A percentile compares a stretch with the other conserved stretches of the same genome.
Evolutionary conservation across 495 filamentous ascomycete genomes (phyloP).

Genomic region (Penicillium malachiteum): DNA sequence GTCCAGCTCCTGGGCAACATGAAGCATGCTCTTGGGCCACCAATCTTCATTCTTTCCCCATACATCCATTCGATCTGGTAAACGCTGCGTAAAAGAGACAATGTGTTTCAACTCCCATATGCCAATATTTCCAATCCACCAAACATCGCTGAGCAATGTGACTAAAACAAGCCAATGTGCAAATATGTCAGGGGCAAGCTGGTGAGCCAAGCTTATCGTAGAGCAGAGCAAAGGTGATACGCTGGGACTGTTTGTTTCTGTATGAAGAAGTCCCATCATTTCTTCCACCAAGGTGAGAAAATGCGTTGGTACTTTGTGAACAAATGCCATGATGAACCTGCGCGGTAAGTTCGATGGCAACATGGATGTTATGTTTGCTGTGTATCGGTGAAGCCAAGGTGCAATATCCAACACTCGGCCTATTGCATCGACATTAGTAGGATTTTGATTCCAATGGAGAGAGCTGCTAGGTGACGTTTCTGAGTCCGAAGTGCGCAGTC

Average conservation of each 20-base stretch:
- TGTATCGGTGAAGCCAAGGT: background rate
- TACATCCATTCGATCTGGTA: constrained; percentile 1
- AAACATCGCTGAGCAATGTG: constrained; percentile 41
- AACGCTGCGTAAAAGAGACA: constrained; percentile 20
- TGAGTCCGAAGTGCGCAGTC: too few relatives aligned
- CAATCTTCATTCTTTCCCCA: constrained; percentile 18
- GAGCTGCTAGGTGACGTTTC: background rate
- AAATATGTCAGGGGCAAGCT: constrained; percentile 44
- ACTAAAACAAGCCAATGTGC: constrained; percentile 46
- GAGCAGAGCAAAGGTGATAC: constrained; percentile 4
- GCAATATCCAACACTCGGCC: background rate
- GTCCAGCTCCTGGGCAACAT: constrained; percentile 29
- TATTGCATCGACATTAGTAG: too few relatives aligned
- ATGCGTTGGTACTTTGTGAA: constrained; percentile 25
- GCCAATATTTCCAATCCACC: constrained; percentile 43
- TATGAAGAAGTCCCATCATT: constrained; percentile 11
- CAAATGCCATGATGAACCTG: constrained; percentile 31
- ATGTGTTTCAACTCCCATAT: constrained; percentile 31
- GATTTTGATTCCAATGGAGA: background rate
- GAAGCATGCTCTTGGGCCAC: constrained; percentile 35
- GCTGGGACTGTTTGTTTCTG: background rate
- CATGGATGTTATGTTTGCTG: constrained; percentile 31
- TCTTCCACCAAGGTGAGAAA: constrained; percentile 24
- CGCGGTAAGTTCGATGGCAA: constrained; percentile 22
- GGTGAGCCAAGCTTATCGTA: constrained; percentile 17